phyloP scores from a whole-genome alignment of 2,329 filamentous ascomycete species.

The Fusarium sp. region DNA sequence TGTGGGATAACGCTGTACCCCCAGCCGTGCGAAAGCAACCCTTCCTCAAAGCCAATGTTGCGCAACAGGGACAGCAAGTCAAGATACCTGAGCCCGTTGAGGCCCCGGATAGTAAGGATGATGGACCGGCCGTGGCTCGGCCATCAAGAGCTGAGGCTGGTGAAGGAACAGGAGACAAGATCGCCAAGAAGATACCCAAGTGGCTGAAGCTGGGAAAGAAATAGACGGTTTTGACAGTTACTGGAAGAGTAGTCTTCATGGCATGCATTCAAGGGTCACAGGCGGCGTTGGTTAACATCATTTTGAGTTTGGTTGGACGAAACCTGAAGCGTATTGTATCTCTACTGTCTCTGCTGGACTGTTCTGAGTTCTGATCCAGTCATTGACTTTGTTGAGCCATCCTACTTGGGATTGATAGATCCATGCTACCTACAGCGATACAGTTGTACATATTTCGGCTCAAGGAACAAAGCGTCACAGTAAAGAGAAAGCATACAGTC shows the following conservation, averaged over 20 bases:
- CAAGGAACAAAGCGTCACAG: not conserved
- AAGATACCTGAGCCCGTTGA: slow-evolving; percentile 68
- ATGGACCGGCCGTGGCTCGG: slow-evolving; percentile 23
- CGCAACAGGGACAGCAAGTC: slow-evolving; percentile 72
- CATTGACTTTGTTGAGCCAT: not conserved
- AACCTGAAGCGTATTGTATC: not conserved
- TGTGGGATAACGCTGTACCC: slow-evolving; percentile 76
- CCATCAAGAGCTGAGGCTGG: slow-evolving; percentile 49
- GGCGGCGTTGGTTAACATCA: slow-evolving; percentile 24
- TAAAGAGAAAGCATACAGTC: not conserved
- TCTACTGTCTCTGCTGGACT: not conserved
- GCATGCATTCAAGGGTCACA: slow-evolving; percentile 13
- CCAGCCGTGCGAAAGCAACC: slow-evolving; percentile 62
- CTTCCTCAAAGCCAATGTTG: slow-evolving; percentile 69
- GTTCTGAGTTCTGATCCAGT: not conserved
- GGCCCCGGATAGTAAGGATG: slow-evolving; percentile 53
- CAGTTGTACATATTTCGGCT: not conserved
- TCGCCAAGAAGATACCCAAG: slow-evolving; percentile 79
- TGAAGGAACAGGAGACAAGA: slow-evolving; percentile 60
- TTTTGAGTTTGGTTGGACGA: not conserved
- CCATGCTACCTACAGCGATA: not conserved
- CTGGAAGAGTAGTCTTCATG: not conserved
- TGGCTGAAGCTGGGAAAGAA: slow-evolving; percentile 83
- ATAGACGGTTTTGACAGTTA: slow-evolving; percentile 29
- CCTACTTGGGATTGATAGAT: not conserved